A percentile compares a stretch with the other conserved stretches of the same genome.
Evolutionary conservation across 371 early-diverging fungal genomes (phyloP).

Genomic region (Syncephalastrum sp.): DNA sequence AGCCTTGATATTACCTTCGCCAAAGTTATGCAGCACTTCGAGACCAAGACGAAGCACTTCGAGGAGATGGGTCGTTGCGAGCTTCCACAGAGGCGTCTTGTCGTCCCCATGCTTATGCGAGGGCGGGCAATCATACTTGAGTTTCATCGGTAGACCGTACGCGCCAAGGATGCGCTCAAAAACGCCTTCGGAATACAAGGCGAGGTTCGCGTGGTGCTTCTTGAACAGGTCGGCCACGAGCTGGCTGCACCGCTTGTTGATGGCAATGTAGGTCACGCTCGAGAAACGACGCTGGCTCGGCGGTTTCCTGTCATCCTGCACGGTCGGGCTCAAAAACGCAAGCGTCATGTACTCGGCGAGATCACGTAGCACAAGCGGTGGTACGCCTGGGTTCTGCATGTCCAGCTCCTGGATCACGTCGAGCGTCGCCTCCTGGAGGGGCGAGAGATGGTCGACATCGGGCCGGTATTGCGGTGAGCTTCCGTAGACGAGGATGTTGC

Average conservation of each 20-base stretch:
- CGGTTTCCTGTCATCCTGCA: slow-evolving; percentile 24
- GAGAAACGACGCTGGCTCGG: slow-evolving; percentile 42
- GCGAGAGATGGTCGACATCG: slow-evolving; percentile 55
- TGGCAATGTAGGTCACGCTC: slow-evolving; percentile 69
- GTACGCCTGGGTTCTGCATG: slow-evolving; percentile 37
- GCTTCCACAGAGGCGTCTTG: slow-evolving; percentile 76
- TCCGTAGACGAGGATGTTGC: slow-evolving; percentile 56
- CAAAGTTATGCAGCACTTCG: slow-evolving; percentile 53
- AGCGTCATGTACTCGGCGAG: slow-evolving; percentile 54
- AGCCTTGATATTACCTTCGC: slow-evolving; percentile 42
- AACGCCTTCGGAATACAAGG: slow-evolving; percentile 65
- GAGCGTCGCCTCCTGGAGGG: slow-evolving; percentile 60
- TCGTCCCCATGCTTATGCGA: slow-evolving; percentile 69
- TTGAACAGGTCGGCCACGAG: slow-evolving; percentile 59
- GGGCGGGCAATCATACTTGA: slow-evolving; percentile 77
- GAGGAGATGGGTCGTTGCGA: slow-evolving; percentile 66
- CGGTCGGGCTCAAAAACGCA: slow-evolving; percentile 45
- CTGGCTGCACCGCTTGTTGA: slow-evolving; percentile 66
- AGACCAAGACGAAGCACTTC: slow-evolving; percentile 66
- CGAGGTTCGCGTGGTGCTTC: slow-evolving; percentile 43
- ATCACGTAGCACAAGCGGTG: slow-evolving; percentile 47
- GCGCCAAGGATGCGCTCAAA: slow-evolving; percentile 67
- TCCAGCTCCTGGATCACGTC: slow-evolving; percentile 45
- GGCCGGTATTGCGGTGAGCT: slow-evolving; percentile 57
- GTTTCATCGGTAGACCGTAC: slow-evolving; percentile 71